These are phyloP conservation scores for Tuber microsphaerosporum DNA, from an alignment of 495 filamentous ascomycete genomes.

Conservation along the genomic window DNA sequence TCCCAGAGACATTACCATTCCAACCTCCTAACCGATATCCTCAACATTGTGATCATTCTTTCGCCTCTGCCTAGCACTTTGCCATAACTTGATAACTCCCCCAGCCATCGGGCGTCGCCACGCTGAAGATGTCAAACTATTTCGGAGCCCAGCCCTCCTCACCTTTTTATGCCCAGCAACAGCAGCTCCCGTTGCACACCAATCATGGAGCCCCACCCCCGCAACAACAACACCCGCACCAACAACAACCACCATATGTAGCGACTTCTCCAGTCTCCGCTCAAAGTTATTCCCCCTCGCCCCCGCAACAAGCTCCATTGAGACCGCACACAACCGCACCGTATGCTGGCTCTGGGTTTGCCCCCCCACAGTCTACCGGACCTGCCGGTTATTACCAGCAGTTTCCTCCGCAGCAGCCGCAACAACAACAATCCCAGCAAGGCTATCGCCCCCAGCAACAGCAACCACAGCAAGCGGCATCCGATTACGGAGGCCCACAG, in stretches of 20 bases:
- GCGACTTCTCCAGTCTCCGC: slow-evolving; percentile 22
- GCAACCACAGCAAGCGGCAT: not conserved
- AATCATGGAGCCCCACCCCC: not conserved
- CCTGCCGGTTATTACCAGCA: slow-evolving; percentile 18
- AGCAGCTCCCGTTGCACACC: not conserved
- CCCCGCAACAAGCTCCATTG: slow-evolving; percentile 31
- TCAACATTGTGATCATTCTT: not conserved
- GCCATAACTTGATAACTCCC: slow-evolving; percentile 20
- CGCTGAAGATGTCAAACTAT: slow-evolving; percentile 19
- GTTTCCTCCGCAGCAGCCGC: slow-evolving; percentile 13
- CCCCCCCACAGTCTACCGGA: slow-evolving; percentile 15
- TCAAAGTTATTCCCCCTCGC: slow-evolving; percentile 26
- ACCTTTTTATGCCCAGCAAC: slow-evolving; percentile 20
- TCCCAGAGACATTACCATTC: too few relatives aligned
- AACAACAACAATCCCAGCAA: slow-evolving; percentile 9
- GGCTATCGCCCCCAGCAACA: slow-evolving; percentile 6
- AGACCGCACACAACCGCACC: slow-evolving; percentile 35
- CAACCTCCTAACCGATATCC: not conserved
- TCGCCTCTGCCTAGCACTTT: not conserved
- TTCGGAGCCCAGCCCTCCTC: slow-evolving; percentile 19
- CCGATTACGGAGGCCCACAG: slow-evolving; percentile 9
- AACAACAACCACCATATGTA: slow-evolving; percentile 8
- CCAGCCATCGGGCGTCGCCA: slow-evolving; percentile 25
- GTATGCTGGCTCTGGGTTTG: slow-evolving; percentile 22
- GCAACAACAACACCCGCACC: slow-evolving; percentile 14